A percentile compares a stretch with the other conserved stretches of the same genome.
Evolutionary conservation across 2,329 filamentous ascomycete species (phyloP).

Genomic region (Plenodomus lindquistii): DNA sequence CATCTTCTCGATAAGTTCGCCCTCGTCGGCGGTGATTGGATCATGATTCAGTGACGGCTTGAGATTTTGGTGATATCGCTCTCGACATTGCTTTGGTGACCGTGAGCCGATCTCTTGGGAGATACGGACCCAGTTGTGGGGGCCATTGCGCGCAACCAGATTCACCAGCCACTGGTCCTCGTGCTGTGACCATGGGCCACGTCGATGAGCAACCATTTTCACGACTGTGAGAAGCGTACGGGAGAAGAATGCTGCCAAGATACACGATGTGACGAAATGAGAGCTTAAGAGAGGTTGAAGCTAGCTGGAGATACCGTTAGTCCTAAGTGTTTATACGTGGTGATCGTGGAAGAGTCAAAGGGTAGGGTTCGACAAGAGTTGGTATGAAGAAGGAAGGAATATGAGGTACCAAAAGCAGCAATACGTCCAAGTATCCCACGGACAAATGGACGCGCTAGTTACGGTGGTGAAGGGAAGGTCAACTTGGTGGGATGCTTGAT

Average conservation of each 20-base stretch:
- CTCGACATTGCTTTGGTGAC: conserved; percentile 91
- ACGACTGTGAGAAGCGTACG: background rate
- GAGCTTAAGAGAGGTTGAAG: background rate
- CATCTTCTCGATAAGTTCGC: conserved; percentile 73
- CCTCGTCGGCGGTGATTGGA: conserved; percentile 77
- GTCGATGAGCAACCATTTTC: conserved; percentile 60
- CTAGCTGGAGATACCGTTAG: background rate
- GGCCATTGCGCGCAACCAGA: conserved; percentile 71
- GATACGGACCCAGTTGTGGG: conserved; percentile 90
- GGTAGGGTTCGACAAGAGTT: background rate
- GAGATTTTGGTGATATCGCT: conserved; percentile 92
- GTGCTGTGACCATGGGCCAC: conserved; percentile 80
- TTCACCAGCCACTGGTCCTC: conserved; percentile 74
- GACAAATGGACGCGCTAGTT: background rate
- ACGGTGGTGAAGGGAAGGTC: background rate
- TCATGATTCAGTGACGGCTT: conserved; percentile 80
- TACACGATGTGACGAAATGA: background rate
- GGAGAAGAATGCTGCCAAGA: background rate
- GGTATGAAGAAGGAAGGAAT: background rate
- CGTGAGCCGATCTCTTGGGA: conserved; percentile 74
- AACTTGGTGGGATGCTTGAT: background rate
- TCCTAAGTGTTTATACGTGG: background rate
- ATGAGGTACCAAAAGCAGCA: background rate
- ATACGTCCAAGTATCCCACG: background rate
- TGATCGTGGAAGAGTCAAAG: background rate